Conservation (phyloP, 31 red algal species). For the Endocladia muricata region DNA sequence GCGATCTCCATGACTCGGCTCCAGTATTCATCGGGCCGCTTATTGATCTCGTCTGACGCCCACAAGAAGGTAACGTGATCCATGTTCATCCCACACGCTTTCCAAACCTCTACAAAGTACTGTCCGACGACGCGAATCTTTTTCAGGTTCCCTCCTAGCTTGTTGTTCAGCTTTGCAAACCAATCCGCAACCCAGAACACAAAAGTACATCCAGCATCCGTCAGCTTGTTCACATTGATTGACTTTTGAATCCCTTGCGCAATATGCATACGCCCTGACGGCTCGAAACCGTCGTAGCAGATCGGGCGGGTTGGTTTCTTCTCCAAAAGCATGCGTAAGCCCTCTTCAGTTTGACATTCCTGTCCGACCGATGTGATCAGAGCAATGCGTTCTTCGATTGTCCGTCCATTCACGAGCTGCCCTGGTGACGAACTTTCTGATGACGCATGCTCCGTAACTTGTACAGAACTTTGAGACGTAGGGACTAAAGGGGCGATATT, state of each 20-base stretch:
- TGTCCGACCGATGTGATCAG: slow-evolving; percentile 77
- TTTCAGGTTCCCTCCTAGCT: slow-evolving; percentile 94
- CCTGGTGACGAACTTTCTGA: too few relatives aligned
- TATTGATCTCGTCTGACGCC: slow-evolving; percentile 98
- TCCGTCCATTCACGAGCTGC: slow-evolving; percentile 68
- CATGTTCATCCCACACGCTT: slow-evolving; percentile 99
- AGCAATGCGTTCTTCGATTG: slow-evolving; percentile 64
- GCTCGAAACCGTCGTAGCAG: slow-evolving; percentile 98
- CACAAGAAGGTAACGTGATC: slow-evolving; percentile 91
- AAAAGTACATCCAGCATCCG: slow-evolving; percentile 83
- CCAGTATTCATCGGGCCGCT: slow-evolving; percentile 92
- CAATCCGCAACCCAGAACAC: slow-evolving; percentile 98
- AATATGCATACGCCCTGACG: slow-evolving; percentile 95
- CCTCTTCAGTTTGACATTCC: slow-evolving; percentile 58
- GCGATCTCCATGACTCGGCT: slow-evolving; percentile 95
- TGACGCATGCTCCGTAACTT: too few relatives aligned
- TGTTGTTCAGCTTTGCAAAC: slow-evolving; percentile 98
- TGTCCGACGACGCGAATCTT: slow-evolving; percentile 93
- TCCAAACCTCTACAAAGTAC: slow-evolving; percentile 99
- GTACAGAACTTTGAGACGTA: too few relatives aligned
- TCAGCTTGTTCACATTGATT: slow-evolving; percentile 98
- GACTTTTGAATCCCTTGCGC: slow-evolving; percentile 95
- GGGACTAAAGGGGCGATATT: too few relatives aligned
- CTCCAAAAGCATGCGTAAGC: slow-evolving; percentile 51
- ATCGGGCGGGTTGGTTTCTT: slow-evolving; percentile 65